These are phyloP conservation scores for Trametes polyzona DNA, from an alignment of 1,284 basidiomycete genomes.

Conservation along the genomic window DNA sequence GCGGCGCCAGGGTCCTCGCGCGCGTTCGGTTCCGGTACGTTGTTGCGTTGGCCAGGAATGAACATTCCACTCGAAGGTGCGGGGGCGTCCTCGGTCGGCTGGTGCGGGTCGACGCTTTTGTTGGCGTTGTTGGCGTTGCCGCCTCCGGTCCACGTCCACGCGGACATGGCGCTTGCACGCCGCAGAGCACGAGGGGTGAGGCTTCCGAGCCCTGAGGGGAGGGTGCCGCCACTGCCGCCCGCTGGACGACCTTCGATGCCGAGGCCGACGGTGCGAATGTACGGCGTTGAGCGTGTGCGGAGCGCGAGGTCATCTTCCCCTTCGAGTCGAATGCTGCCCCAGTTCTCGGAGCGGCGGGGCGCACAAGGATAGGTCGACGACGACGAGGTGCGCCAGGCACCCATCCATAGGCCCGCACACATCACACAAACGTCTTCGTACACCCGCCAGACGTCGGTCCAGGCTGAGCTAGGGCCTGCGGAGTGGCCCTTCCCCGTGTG, in stretches of 20 bases:
- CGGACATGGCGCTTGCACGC: conserved; percentile 32
- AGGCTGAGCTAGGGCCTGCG: conserved; percentile 47
- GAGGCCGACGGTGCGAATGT: conserved; percentile 63
- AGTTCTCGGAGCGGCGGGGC: conserved; percentile 44
- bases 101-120: conserved; percentile 8
- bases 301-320: conserved; percentile 53
- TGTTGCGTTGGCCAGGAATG: conserved; percentile 22
- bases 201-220: conserved; percentile 9
- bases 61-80: conserved; percentile 17
- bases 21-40: conserved; percentile 26
- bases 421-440: conserved; percentile 83
- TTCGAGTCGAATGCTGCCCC: conserved; percentile 59
- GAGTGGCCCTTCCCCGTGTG: conserved; percentile 20
- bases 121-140: conserved; percentile 14
- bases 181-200: conserved; percentile 26
- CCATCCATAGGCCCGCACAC: conserved; percentile 78
- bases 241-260: conserved; percentile 69
- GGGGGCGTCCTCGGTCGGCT: conserved; percentile 8
- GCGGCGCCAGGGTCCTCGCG: conserved; percentile 34
- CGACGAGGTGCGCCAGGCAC: conserved; percentile 56
- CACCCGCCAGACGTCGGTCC: conserved; percentile 76
- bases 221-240: conserved; percentile 12
- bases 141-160: conserved; percentile 30
- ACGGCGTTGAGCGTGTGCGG: conserved; percentile 27
- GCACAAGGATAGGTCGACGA: conserved; percentile 51